These are phyloP conservation scores for Talaromyces sp. DNA, from an alignment of 2,329 filamentous ascomycete species.

Conservation along the genomic window DNA sequence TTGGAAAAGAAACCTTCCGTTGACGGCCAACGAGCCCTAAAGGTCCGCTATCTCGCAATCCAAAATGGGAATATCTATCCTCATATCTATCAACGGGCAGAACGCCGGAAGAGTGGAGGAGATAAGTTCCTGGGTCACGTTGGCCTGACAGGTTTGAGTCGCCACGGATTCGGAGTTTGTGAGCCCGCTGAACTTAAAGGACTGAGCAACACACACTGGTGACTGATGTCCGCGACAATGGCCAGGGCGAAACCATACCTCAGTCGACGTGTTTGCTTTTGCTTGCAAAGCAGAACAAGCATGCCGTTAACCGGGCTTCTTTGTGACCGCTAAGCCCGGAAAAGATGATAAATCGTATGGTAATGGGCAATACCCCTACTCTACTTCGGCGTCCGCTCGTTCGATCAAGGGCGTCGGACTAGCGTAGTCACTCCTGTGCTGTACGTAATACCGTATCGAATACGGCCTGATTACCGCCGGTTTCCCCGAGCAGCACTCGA, in stretches of 20 bases:
- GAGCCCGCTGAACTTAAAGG: conserved; percentile 3
- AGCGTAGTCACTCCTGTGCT: neutral
- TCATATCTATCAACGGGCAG: neutral
- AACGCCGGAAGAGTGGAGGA: neutral
- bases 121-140: neutral
- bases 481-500: neutral
- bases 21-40: neutral
- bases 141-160: neutral
- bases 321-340: neutral
- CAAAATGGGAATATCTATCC: neutral
- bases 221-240: neutral
- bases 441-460: neutral
- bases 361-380: neutral
- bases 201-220: neutral
- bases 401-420: neutral
- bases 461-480: conserved; percentile 3
- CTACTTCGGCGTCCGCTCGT: neutral
- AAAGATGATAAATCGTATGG: neutral
- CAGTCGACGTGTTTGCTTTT: neutral
- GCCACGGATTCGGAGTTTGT: conserved; percentile 3
- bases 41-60: neutral
- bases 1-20: neutral
- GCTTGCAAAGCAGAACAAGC: neutral
- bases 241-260: neutral
- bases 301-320: neutral